Evolutionary conservation across 2,329 filamentous ascomycete genomes (phyloP).

Genomic region (Blumeriella jaapii): DNA sequence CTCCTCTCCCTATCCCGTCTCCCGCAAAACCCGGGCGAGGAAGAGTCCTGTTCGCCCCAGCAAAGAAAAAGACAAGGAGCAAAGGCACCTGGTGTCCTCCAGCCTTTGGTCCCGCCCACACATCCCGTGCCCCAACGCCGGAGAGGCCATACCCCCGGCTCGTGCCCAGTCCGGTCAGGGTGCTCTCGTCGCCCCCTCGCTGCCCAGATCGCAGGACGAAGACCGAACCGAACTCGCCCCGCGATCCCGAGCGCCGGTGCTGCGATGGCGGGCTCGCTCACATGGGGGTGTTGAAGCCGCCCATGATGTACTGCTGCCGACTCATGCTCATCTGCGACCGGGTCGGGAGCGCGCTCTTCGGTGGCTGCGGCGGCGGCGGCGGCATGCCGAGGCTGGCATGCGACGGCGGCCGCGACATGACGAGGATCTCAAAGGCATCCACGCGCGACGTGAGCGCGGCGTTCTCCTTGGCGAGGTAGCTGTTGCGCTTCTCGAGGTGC

Average conservation of each 20-base stretch:
- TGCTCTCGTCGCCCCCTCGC: too few species aligned
- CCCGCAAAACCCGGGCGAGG: neutral
- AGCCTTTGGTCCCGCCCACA: too few species aligned
- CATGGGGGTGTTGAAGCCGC: conserved; percentile 3
- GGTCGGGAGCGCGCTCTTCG: too few species aligned
- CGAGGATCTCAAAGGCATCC: conserved; percentile 66
- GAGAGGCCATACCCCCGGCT: too few species aligned
- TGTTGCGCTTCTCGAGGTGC: conserved; percentile 84
- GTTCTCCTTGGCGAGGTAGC: conserved; percentile 72
- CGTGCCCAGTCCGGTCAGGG: too few species aligned
- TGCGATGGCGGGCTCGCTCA: neutral
- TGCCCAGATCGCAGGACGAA: too few species aligned
- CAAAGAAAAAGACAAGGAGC: too few species aligned
- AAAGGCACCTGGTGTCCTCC: too few species aligned
- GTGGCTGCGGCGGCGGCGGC: too few species aligned
- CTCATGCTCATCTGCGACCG: conserved; percentile 1
- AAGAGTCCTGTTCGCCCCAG: neutral
- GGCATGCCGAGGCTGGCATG: neutral
- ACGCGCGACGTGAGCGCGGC: conserved; percentile 64
- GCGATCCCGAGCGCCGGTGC: neutral
- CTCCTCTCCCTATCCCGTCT: neutral
- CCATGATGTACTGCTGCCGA: conserved; percentile 4
- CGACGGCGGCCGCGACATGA: conserved; percentile 42
- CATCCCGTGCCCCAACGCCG: too few species aligned
- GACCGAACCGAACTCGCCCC: neutral